phyloP scores from a whole-genome alignment of 2,329 filamentous ascomycete genomes.

The Zymoseptoria brevis region DNA sequence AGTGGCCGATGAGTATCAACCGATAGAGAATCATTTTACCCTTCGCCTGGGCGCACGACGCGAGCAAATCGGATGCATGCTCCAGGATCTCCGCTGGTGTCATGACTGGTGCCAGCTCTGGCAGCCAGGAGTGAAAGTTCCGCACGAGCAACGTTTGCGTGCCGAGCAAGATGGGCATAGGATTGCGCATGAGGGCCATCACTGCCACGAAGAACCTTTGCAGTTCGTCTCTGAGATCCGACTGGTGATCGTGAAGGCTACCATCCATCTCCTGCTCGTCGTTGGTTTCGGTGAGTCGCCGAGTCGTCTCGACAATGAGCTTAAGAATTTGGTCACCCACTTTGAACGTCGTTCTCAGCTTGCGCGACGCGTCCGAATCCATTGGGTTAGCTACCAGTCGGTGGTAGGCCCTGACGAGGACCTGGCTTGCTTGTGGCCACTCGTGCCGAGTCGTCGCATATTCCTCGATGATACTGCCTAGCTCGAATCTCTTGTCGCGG shows the following conservation, averaged over 20 bases:
- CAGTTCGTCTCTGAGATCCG: constrained; percentile 74
- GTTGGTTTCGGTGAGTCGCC: constrained; percentile 46
- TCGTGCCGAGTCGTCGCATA: constrained; percentile 86
- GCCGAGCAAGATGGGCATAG: constrained; percentile 76
- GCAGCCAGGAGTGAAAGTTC: constrained; percentile 96
- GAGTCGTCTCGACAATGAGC: constrained; percentile 84
- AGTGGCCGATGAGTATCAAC: constrained; percentile 85
- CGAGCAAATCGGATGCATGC: constrained; percentile 87
- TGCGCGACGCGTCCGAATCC: constrained; percentile 74
- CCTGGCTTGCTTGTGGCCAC: constrained; percentile 85
- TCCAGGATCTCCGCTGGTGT: constrained; percentile 78
- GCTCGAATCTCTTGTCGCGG: constrained; percentile 86
- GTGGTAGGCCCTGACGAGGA: constrained; percentile 77
- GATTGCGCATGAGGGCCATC: constrained; percentile 81
- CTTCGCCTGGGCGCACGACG: constrained; percentile 78
- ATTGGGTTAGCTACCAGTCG: constrained; percentile 74
- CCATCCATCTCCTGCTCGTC: constrained; percentile 57
- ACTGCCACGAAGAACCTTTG: constrained; percentile 83
- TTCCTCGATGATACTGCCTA: constrained; percentile 81
- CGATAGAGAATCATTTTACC: constrained; percentile 90
- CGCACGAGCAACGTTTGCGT: constrained; percentile 93
- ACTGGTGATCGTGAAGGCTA: constrained; percentile 64
- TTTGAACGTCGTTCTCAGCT: constrained; percentile 85
- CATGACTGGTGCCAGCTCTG: constrained; percentile 71
- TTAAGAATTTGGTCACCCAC: constrained; percentile 88